These are phyloP conservation scores for Roridomyces roridus DNA, from an alignment of 768 basidiomycete species.

Conservation along the genomic window DNA sequence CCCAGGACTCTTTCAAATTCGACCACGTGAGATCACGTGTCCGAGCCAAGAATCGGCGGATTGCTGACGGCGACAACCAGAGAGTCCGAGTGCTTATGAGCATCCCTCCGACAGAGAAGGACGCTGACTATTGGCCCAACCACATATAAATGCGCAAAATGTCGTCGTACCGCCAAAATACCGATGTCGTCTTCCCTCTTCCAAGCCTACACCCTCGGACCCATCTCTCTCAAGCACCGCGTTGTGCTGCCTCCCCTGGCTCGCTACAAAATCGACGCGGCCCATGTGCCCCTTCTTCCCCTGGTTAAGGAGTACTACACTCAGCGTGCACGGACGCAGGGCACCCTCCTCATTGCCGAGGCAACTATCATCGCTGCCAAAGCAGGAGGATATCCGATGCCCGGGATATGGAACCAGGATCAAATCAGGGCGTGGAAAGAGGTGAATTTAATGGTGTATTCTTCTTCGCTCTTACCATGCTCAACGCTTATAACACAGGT, in stretches of 20 bases:
- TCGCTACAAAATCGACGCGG: constrained; percentile 33
- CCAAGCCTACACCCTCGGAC: constrained; percentile 1
- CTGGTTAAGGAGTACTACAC: constrained; percentile 35
- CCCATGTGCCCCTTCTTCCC: constrained; percentile 30
- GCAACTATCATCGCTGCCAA: constrained; percentile 42
- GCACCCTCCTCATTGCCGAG: constrained; percentile 47
- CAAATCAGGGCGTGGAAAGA: constrained; percentile 53
- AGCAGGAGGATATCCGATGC: constrained; percentile 34
- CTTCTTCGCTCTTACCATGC: background rate
- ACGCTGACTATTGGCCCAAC: no score
- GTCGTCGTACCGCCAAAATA: no score
- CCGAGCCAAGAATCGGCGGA: no score
- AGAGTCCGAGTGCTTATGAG: no score
- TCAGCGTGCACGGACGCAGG: constrained; percentile 39
- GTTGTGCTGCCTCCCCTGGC: constrained; percentile 42
- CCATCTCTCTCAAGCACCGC: constrained; percentile 30
- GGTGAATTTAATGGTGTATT: constrained; percentile 18
- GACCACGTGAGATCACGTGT: no score
- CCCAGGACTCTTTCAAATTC: no score
- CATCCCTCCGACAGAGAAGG: no score
- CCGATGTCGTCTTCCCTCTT: constrained; percentile 4
- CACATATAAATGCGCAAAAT: no score
- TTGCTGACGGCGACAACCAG: no score
- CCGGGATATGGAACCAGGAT: constrained; percentile 47
- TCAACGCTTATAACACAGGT: constrained; percentile 33